Conservation (phyloP, 129 eudicot species). For the Helianthus annuus region DNA sequence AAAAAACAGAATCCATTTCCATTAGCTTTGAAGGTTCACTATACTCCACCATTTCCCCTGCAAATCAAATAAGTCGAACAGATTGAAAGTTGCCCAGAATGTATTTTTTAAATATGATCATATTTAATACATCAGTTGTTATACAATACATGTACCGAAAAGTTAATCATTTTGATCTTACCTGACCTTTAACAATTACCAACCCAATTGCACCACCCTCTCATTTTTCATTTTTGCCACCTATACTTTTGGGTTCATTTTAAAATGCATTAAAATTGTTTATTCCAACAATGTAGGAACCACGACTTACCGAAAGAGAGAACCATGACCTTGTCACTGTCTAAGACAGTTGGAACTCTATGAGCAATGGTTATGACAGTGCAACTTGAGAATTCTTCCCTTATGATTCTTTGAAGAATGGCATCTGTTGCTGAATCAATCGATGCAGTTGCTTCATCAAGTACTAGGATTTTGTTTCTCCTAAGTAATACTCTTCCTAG, state of each 20-base stretch:
- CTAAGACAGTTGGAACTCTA: conserved; percentile 44
- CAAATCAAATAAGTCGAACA: neutral
- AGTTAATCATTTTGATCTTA: neutral
- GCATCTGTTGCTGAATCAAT: conserved; percentile 74
- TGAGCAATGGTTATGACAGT: too few species aligned
- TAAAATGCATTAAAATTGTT: neutral
- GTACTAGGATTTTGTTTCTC: conserved; percentile 54
- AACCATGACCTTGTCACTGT: conserved; percentile 81
- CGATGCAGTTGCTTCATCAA: conserved; percentile 95
- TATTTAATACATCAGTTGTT: too few species aligned
- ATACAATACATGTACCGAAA: neutral
- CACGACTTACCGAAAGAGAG: conserved; percentile 57
- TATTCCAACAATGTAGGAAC: neutral
- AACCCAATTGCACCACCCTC: neutral
- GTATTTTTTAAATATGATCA: neutral
- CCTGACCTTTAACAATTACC: neutral
- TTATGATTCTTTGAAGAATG: conserved; percentile 25
- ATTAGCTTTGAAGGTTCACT: conserved; percentile 63
- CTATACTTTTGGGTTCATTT: neutral
- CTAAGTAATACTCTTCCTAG: conserved; percentile 45
- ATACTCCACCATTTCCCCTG: conserved; percentile 65
- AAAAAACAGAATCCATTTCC: conserved; percentile 50
- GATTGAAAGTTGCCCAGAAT: neutral
- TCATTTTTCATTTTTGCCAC: conserved; percentile 4
- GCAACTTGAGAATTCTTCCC: too few species aligned